phyloP scores from a whole-genome alignment of 1,284 basidiomycete species.

The Cutaneotrichosporon sp. region DNA sequence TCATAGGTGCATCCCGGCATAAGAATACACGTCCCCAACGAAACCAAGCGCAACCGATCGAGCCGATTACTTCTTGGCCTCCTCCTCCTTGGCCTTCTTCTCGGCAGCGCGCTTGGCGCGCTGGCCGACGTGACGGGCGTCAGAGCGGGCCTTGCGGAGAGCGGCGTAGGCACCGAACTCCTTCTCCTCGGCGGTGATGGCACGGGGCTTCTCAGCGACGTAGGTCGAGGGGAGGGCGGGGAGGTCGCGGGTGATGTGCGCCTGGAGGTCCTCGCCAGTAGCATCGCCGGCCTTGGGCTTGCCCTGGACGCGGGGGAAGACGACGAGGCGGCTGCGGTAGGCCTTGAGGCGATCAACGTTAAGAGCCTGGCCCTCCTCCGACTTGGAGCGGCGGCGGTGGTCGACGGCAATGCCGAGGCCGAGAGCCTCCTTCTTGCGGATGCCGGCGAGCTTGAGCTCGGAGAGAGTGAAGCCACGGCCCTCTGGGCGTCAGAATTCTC shows the following conservation, averaged over 20 bases:
- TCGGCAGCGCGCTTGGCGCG: constrained; percentile 66
- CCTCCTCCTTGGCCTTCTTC: constrained; percentile 54
- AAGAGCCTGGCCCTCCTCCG: constrained; percentile 93
- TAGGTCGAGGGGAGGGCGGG: constrained; percentile 70
- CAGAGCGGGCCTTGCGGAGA: constrained; percentile 82
- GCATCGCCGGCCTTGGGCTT: constrained; percentile 96
- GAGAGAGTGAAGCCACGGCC: constrained; percentile 94
- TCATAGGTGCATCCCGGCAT: constrained; percentile 32
- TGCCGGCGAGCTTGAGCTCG: constrained; percentile 95
- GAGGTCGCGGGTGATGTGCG: constrained; percentile 70
- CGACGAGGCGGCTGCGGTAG: constrained; percentile 74
- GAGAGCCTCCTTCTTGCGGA: constrained; percentile 90
- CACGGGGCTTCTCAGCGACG: constrained; percentile 79
- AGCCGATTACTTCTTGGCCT: constrained; percentile 40
- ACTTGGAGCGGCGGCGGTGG: constrained; percentile 94
- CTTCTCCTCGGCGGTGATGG: constrained; percentile 90
- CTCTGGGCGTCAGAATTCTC: constrained; percentile 54
- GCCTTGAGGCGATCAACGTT: constrained; percentile 94
- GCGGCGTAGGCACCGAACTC: constrained; percentile 83
- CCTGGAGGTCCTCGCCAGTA: constrained; percentile 80
- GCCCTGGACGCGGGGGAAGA: constrained; percentile 94
- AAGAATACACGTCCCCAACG: constrained; percentile 29
- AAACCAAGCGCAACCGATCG: constrained; percentile 21
- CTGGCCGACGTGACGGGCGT: constrained; percentile 79
- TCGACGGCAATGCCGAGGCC: constrained; percentile 94